phyloP scores from a whole-genome alignment of 2,329 filamentous ascomycete species.

The Raffaelea ambrosiae region DNA sequence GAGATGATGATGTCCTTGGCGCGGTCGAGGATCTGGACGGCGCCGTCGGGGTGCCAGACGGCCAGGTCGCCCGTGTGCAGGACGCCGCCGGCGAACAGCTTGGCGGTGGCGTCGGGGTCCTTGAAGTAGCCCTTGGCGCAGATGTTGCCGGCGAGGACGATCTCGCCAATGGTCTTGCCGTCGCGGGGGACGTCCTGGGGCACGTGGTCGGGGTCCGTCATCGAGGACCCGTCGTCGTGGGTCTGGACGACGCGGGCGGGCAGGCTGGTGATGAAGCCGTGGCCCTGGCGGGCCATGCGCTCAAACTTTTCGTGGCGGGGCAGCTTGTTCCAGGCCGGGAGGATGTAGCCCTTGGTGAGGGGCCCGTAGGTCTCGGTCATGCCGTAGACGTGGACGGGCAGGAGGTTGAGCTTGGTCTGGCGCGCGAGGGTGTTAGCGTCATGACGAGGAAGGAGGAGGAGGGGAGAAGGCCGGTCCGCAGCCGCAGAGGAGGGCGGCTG shows the following conservation, averaged over 20 bases:
- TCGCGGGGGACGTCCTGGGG: conserved; percentile 46
- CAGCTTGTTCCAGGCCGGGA: conserved; percentile 76
- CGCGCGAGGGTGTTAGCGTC: neutral
- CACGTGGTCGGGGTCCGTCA: conserved; percentile 16
- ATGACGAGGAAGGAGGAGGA: neutral
- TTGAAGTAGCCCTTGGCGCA: conserved; percentile 90
- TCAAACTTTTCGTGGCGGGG: conserved; percentile 69
- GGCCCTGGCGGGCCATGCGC: conserved; percentile 88
- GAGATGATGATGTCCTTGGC: conserved; percentile 98
- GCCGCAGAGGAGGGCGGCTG: too few species aligned
- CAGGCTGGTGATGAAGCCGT: conserved; percentile 78
- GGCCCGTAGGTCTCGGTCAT: conserved; percentile 86
- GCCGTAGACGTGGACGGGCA: conserved; percentile 91
- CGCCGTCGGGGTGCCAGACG: conserved; percentile 85
- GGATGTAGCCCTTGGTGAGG: conserved; percentile 85
- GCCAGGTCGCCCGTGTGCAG: conserved; percentile 87
- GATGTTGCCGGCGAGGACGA: conserved; percentile 81
- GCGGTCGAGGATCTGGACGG: conserved; percentile 84
- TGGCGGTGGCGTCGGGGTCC: conserved; percentile 74
- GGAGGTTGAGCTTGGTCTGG: conserved; percentile 58
- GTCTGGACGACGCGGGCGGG: conserved; percentile 72
- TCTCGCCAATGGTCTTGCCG: conserved; percentile 42
- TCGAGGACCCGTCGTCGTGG: conserved; percentile 48
- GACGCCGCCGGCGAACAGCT: conserved; percentile 79
- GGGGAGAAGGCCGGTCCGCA: neutral